Evolutionary conservation across 129 eudicot genomes (phyloP).

Genomic region (Logfia minima): DNA sequence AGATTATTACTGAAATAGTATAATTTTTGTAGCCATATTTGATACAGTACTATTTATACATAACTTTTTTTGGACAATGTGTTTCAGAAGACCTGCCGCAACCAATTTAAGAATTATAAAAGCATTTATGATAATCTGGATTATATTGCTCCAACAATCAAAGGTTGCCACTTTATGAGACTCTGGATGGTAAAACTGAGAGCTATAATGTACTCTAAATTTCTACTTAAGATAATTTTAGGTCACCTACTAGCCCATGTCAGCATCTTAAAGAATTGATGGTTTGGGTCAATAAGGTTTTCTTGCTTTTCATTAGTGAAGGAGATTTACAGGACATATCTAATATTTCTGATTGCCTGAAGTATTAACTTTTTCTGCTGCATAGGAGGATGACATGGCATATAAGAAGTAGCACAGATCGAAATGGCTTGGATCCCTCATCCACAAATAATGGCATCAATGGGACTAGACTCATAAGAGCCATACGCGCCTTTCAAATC

Average conservation of each 20-base stretch:
- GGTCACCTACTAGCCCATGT: background rate
- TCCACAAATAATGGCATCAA: slow-evolving; percentile 39
- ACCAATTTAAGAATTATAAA: background rate
- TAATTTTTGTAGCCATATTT: background rate
- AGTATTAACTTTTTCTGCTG: background rate
- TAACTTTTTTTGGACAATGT: background rate
- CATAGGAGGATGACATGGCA: slow-evolving; percentile 60
- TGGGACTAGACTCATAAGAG: slow-evolving; percentile 60
- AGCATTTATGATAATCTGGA: slow-evolving; percentile 5
- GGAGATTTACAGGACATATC: background rate
- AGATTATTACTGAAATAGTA: background rate
- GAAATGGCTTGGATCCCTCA: slow-evolving; percentile 46
- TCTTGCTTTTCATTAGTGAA: background rate
- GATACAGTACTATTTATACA: background rate
- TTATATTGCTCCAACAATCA: background rate
- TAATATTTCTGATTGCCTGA: background rate
- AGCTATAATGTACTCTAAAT: background rate
- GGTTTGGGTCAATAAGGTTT: background rate
- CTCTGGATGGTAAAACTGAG: background rate
- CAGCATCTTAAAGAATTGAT: background rate
- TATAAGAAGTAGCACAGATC: slow-evolving; percentile 56
- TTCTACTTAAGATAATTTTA: background rate
- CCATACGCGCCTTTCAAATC: slow-evolving; percentile 46
- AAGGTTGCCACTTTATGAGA: background rate
- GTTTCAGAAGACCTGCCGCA: background rate